Evolutionary conservation across 805 yeast species (phyloP).

Genomic region (Wickerhamomyces bisporus): DNA sequence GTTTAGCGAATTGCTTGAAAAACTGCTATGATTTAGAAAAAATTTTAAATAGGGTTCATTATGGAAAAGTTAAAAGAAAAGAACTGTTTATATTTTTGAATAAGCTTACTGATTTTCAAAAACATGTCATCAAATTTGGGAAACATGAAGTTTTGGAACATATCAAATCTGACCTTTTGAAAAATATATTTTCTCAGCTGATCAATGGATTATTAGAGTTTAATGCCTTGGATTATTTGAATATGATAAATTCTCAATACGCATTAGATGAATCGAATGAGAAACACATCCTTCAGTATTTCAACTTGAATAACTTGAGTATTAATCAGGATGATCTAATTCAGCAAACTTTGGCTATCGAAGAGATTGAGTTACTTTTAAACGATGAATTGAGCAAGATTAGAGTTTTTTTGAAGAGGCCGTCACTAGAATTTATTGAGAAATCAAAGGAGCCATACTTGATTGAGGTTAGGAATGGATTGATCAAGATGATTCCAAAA

Average conservation of each 20-base stretch:
- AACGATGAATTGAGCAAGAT: slow-evolving; percentile 47
- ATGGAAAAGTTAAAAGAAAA: slow-evolving; percentile 50
- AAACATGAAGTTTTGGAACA: slow-evolving; percentile 20
- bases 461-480: slow-evolving; percentile 65
- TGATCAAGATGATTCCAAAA: slow-evolving; percentile 50
- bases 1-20: slow-evolving; percentile 28
- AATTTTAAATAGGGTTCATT: slow-evolving; percentile 52
- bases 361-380: slow-evolving; percentile 42
- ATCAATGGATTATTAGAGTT: slow-evolving; percentile 28
- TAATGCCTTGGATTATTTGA: slow-evolving; percentile 31
- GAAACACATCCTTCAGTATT: slow-evolving; percentile 40
- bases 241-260: slow-evolving; percentile 42
- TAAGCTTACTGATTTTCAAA: slow-evolving; percentile 30
- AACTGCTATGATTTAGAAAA: slow-evolving; percentile 53
- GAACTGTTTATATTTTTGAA: slow-evolving; percentile 54
- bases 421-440: slow-evolving; percentile 49
- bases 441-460: slow-evolving; percentile 65
- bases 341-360: slow-evolving; percentile 34
- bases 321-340: slow-evolving; percentile 8
- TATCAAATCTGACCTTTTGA: slow-evolving; percentile 30
- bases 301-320: slow-evolving; percentile 31
- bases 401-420: slow-evolving; percentile 44
- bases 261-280: slow-evolving; percentile 50
- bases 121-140: slow-evolving; percentile 25
- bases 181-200: slow-evolving; percentile 33